Evolutionary conservation across 1,284 basidiomycete species (phyloP), one percentile per base, ranked within the genome.

Genomic region (Mycosarcoma mackinlayi): DNA sequence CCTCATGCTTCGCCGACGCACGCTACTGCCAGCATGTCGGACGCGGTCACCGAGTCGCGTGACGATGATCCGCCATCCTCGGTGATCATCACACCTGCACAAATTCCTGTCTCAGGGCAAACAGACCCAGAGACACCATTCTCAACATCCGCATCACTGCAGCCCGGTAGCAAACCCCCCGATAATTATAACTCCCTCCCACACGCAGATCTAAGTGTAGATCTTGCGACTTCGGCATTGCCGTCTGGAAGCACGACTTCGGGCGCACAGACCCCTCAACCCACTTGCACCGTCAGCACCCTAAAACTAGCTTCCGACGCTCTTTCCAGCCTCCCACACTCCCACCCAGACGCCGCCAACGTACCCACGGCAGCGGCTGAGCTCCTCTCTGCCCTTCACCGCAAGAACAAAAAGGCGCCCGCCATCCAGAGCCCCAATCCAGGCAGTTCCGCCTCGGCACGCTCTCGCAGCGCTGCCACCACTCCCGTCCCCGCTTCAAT

Each of bases 391-490:
- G 53, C 61, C 3, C 38, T 70, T 8, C 56, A 60, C 13, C 56
- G 47, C 21, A 54, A 50, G 24, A 34, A 45, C 45, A 70, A 70
- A 52, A 64, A 66, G 48, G 48, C 53, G 0, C 51, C 61, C 33
- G 67, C 67, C 45, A 46, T 70, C 24, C 61, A 58, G 9, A 70
- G 67, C 37, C 67, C 67, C 4, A 40, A 40, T 34, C 57, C 67
- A 4, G 55, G 38, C 28, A 58, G 37, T 14, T 21, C 37, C 18
- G 37, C 18, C n/a, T 53, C 5, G 11, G 53, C 18, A 9, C 67
- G 52, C 37, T 60, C 56, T 42, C 67, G 67, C 38, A 71, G 63
- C 37, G 46, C 44, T 14, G 63, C 59, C 7, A 65, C 53, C 30
- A 66, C 68, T 40, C 68, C 68, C 1, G 55, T 66, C 16, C 63